These are phyloP conservation scores for Jaltomata sinuosa DNA, from an alignment of 257 asterid species.

Conservation along the genomic window DNA sequence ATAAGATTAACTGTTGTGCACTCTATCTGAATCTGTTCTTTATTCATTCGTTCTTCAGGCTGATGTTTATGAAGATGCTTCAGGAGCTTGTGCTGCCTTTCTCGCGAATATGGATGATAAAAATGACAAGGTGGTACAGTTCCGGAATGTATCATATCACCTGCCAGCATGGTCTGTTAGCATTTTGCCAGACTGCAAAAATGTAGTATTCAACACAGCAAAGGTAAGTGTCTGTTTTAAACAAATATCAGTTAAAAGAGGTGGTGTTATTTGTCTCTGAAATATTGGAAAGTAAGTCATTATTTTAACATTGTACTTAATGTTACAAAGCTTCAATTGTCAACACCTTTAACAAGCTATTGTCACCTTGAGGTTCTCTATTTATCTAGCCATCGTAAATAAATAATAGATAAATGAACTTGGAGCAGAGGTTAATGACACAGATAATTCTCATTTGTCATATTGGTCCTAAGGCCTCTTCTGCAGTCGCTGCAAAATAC, in stretches of 20 bases:
- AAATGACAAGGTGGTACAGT: slow-evolving; percentile 46
- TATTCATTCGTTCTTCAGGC: slow-evolving; percentile 33
- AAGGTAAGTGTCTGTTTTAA: slow-evolving; percentile 39
- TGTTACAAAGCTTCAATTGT: background rate
- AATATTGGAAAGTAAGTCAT: background rate
- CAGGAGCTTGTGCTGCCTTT: slow-evolving; percentile 75
- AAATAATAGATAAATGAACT: background rate
- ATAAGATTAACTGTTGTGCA: background rate
- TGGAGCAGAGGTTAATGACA: background rate
- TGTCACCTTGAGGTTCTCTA: background rate
- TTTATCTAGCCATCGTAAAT: background rate
- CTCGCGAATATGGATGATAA: slow-evolving; percentile 72
- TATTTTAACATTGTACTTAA: background rate
- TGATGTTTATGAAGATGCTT: slow-evolving; percentile 65
- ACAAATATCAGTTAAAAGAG: background rate
- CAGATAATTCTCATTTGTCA: background rate
- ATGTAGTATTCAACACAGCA: slow-evolving; percentile 80
- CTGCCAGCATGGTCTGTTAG: slow-evolving; percentile 96
- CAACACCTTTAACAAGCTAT: background rate
- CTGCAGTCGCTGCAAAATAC: background rate
- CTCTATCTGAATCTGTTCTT: slow-evolving; percentile 5
- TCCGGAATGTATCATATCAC: slow-evolving; percentile 50
- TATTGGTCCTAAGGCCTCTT: background rate
- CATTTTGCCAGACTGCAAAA: slow-evolving; percentile 83
- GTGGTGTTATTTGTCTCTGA: background rate